These are phyloP conservation scores for Glycyrrhiza uralensis DNA, from an alignment of 306 rosid genomes.

Conservation along the genomic window DNA sequence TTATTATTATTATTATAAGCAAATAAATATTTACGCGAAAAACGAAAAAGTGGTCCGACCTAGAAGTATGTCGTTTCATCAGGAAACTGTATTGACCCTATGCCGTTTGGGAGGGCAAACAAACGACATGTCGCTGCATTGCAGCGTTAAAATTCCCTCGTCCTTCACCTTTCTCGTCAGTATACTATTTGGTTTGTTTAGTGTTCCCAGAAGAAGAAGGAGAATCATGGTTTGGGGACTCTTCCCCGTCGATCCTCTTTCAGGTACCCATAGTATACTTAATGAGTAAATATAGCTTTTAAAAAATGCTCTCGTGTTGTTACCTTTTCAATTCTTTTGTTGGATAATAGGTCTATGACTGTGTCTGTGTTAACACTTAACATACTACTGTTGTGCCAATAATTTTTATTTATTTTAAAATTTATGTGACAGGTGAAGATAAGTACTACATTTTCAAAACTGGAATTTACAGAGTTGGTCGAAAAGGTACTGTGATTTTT, in stretches of 20 bases:
- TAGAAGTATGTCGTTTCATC: background rate
- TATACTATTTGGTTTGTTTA: background rate
- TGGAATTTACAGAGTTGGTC: conserved; percentile 81
- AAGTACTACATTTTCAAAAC: conserved; percentile 65
- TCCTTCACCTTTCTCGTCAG: background rate
- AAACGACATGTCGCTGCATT: background rate
- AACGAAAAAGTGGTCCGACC: background rate
- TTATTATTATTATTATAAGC: too few relatives aligned
- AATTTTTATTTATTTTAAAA: background rate
- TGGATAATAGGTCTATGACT: background rate
- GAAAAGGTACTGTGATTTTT: conserved; percentile 62
- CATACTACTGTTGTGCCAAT: background rate
- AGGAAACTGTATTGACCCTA: background rate
- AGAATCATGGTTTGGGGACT: conserved; percentile 84
- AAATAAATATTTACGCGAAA: too few relatives aligned
- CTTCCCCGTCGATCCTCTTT: conserved; percentile 66
- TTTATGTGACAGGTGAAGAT: conserved; percentile 62
- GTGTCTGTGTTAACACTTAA: background rate
- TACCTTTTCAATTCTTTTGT: background rate
- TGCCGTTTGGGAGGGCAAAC: background rate
- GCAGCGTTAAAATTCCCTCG: background rate
- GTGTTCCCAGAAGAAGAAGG: background rate
- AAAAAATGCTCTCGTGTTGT: background rate
- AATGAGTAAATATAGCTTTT: background rate
- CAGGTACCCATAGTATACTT: conserved; percentile 44